Evolutionary conservation across 345 rosid species (phyloP).

Genomic region (Alliaria petiolata): DNA sequence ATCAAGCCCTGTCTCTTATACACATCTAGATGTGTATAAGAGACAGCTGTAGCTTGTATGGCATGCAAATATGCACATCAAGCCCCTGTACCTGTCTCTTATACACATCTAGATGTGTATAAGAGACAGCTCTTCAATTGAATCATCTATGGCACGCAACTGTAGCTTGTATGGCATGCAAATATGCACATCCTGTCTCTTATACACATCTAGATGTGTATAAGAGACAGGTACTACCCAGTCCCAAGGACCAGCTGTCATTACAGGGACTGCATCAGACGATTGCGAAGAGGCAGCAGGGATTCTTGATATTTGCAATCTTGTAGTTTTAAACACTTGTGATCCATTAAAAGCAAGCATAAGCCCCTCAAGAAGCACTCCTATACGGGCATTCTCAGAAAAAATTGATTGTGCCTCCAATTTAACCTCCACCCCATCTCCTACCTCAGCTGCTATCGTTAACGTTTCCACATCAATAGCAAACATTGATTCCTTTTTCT

Average conservation of each 20-base stretch:
- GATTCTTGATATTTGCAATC: conserved; percentile 92
- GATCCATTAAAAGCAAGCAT: conserved; percentile 68
- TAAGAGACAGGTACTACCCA: conserved; percentile 96
- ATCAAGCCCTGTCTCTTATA: conserved; percentile 86
- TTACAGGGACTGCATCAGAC: conserved; percentile 47
- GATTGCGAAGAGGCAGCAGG: conserved; percentile 56
- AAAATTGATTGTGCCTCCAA: conserved; percentile 92
- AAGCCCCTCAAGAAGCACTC: conserved; percentile 93
- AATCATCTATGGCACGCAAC: conserved; percentile 96
- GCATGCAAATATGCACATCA: no score
- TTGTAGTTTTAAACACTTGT: conserved; percentile 68
- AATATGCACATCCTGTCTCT: conserved; percentile 80
- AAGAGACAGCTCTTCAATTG: conserved; percentile 87
- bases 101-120: no score
- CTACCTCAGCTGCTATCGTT: conserved; percentile 73
- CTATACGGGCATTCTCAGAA: conserved; percentile 94
- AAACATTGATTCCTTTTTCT: conserved; percentile 88
- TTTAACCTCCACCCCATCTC: conserved; percentile 85
- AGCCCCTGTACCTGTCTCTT: no score
- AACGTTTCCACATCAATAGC: conserved; percentile 90
- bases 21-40: no score
- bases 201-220: no score
- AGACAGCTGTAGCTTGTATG: no score
- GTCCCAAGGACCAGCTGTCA: conserved; percentile 35
- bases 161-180: conserved; percentile 84